Conservation (phyloP, 192 early-diverging fungal species). For the Phycomyces blakesleeanus region DNA sequence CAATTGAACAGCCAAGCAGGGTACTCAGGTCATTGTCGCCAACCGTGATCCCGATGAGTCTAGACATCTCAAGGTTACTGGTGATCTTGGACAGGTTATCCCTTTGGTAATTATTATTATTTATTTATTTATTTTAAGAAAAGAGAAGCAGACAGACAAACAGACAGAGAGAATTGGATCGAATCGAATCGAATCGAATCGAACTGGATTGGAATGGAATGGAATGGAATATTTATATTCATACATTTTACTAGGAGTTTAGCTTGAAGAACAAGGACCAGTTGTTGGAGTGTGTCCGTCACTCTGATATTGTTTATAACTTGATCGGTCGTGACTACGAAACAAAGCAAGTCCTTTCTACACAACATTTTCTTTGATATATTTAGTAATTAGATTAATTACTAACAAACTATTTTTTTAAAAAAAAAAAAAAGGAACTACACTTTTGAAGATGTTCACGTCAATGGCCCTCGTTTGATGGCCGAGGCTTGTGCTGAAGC, state of each 20-base stretch:
- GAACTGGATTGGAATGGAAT: no score
- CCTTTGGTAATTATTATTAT: conserved; percentile 64
- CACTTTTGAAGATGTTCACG: conserved; percentile 77
- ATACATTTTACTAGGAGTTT: conserved; percentile 84
- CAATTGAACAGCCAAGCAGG: conserved; percentile 61
- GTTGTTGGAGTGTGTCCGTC: conserved; percentile 79
- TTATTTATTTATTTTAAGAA: no score
- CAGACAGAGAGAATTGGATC: neutral
- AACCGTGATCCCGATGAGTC: conserved; percentile 84
- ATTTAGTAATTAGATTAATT: no score
- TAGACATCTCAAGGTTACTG: conserved; percentile 87
- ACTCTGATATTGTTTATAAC: conserved; percentile 96
- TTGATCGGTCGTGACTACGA: conserved; percentile 88
- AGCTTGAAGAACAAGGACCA: conserved; percentile 83
- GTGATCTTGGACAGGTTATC: conserved; percentile 92
- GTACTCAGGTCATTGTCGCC: conserved; percentile 87
- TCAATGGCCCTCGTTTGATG: conserved; percentile 76
- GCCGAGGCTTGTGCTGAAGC: conserved; percentile 75
- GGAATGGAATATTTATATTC: no score
- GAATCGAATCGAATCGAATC: neutral
- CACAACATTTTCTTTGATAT: neutral
- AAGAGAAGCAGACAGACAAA: no score
- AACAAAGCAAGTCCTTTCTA: conserved; percentile 64
- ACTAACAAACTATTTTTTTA: no score
- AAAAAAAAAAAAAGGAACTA: no score